Evolutionary conservation across 441 rosid species (phyloP).

Genomic region (California macrophylla): DNA sequence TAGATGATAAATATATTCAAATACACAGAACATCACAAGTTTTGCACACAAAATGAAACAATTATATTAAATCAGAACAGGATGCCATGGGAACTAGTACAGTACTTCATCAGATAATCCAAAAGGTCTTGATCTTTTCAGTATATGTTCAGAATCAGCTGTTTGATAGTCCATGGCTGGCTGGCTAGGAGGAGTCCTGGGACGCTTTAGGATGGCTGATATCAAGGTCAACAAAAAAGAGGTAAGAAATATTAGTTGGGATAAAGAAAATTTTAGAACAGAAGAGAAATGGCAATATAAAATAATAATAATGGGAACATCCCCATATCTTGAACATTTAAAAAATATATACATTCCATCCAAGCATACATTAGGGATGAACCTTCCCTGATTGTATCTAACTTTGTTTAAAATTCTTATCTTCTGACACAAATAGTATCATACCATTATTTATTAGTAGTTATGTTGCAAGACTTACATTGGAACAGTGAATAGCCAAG

Average conservation of each 20-base stretch:
- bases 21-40: neutral
- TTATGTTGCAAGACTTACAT: neutral
- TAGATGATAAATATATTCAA: neutral
- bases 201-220: conserved; percentile 58
- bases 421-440: conserved; percentile 7
- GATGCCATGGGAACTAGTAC: neutral
- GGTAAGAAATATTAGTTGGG: neutral
- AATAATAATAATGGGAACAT: neutral
- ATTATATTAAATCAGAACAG: neutral
- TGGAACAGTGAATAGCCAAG: neutral
- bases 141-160: conserved; percentile 61
- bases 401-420: neutral
- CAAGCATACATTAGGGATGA: neutral
- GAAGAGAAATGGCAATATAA: conserved; percentile 5
- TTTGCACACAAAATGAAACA: neutral
- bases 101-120: conserved; percentile 61
- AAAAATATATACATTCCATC: neutral
- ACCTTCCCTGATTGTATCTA: neutral
- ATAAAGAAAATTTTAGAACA: neutral
- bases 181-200: conserved; percentile 55
- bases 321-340: neutral
- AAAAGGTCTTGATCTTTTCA: conserved; percentile 61
- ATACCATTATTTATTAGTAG: neutral
- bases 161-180: conserved; percentile 57
- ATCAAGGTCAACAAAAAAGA: conserved; percentile 10